Evolutionary conservation across 78 protist species (phyloP).

Genomic region (Ministeria vibrans): DNA sequence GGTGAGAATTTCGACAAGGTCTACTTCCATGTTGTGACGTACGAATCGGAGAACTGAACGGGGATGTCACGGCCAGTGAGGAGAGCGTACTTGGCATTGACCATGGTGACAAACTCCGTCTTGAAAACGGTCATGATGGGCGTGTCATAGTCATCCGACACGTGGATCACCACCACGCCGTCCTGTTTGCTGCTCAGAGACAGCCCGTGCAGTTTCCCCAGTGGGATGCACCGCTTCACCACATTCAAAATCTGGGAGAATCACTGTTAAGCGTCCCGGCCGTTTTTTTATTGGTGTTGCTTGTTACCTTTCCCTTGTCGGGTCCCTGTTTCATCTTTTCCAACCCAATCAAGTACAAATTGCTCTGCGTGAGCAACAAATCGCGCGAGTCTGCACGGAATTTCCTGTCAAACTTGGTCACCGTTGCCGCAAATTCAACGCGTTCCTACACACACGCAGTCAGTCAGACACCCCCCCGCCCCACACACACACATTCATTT

Average conservation of each 20-base stretch:
- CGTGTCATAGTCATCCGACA: constrained; percentile 4
- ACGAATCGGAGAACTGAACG: background rate
- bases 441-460: constrained; percentile 3
- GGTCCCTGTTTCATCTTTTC: constrained; percentile 23
- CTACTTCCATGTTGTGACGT: background rate
- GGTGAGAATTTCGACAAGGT: background rate
- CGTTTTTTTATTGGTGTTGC: no score
- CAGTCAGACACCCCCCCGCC: background rate
- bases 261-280: no score
- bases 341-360: constrained; percentile 45
- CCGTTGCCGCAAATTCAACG: constrained; percentile 62
- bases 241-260: no score
- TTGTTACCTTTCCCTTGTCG: constrained; percentile 8
- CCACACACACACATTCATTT: background rate
- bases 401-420: constrained; percentile 52
- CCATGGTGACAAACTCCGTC: constrained; percentile 17
- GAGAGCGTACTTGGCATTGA: background rate
- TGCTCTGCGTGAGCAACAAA: constrained; percentile 51
- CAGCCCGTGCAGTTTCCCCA: background rate
- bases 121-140: constrained; percentile 10
- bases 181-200: background rate
- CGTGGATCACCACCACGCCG: background rate
- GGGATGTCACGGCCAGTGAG: background rate
- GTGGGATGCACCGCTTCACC: background rate
- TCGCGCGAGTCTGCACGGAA: constrained; percentile 51